Conservation (phyloP, 1,284 basidiomycete species). For the Schizophyllum commune region DNA sequence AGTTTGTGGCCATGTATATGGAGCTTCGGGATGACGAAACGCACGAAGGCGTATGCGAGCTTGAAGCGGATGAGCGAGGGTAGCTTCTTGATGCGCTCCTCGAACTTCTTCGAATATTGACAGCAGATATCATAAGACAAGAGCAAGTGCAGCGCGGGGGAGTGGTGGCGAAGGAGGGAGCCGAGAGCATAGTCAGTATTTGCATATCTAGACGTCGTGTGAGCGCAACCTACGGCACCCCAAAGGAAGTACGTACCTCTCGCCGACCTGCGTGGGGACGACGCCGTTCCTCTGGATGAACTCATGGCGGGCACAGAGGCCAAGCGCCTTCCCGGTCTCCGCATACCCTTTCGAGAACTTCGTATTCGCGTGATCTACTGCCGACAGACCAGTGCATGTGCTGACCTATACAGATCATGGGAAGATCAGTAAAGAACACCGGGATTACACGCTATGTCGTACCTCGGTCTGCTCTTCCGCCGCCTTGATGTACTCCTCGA, state of each 20-base stretch:
- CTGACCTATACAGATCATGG: too few species aligned
- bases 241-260: too few species aligned
- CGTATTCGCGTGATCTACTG: constrained; percentile 12
- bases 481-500: constrained; percentile 2
- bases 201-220: too few species aligned
- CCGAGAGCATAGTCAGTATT: constrained; percentile 16
- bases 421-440: too few species aligned
- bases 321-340: constrained; percentile 10
- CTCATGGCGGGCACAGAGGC: constrained; percentile 13
- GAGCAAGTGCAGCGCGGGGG: background rate
- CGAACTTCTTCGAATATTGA: constrained; percentile 11
- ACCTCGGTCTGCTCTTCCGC: constrained; percentile 6
- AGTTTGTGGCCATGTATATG: constrained; percentile 7
- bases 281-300: constrained; percentile 11
- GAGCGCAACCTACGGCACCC: too few species aligned
- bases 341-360: constrained; percentile 9
- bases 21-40: constrained; percentile 6
- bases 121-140: constrained; percentile 17
- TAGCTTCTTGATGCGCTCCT: background rate
- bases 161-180: constrained; percentile 1
- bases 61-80: background rate
- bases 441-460: too few species aligned
- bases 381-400: constrained; percentile 11
- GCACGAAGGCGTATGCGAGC: background rate
- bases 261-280: constrained; percentile 12